phyloP scores from a whole-genome alignment of 2,329 filamentous ascomycete species.

The Calonectria pteridis region DNA sequence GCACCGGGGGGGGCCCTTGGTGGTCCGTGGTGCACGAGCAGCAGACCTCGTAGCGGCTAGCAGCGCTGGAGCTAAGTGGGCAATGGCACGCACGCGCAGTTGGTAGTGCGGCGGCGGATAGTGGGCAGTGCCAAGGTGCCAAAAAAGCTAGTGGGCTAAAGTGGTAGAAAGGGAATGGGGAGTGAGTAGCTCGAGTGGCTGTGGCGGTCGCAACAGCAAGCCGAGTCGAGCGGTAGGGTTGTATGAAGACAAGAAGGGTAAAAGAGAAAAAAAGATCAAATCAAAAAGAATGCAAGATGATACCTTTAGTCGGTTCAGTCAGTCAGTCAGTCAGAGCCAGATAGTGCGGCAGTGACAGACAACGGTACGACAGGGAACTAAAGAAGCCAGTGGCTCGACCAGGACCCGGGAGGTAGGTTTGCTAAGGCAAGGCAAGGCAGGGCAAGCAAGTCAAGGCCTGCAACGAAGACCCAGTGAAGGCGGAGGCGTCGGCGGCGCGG shows the following conservation, averaged over 20 bases:
- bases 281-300: neutral
- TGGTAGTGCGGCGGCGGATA: constrained; percentile 19
- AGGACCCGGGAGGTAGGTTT: constrained; percentile 20
- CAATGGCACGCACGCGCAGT: constrained; percentile 23
- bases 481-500: constrained; percentile 38
- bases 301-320: constrained; percentile 19
- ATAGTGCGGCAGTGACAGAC: constrained; percentile 21
- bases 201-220: constrained; percentile 17
- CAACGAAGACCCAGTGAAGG: constrained; percentile 20
- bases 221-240: neutral
- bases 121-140: constrained; percentile 18
- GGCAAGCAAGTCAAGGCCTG: constrained; percentile 21
- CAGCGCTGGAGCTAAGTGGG: constrained; percentile 21
- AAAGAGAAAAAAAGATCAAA: neutral
- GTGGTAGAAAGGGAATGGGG: neutral
- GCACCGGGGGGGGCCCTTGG: constrained; percentile 20
- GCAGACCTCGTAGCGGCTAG: constrained; percentile 11
- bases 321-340: constrained; percentile 8
- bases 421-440: constrained; percentile 27
- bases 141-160: constrained; percentile 16
- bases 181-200: neutral
- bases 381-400: neutral
- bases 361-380: constrained; percentile 23
- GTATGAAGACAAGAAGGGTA: neutral
- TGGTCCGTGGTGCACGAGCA: constrained; percentile 18